Conservation (phyloP, 768 basidiomycete genomes). For the Leucocoprinus sp. region DNA sequence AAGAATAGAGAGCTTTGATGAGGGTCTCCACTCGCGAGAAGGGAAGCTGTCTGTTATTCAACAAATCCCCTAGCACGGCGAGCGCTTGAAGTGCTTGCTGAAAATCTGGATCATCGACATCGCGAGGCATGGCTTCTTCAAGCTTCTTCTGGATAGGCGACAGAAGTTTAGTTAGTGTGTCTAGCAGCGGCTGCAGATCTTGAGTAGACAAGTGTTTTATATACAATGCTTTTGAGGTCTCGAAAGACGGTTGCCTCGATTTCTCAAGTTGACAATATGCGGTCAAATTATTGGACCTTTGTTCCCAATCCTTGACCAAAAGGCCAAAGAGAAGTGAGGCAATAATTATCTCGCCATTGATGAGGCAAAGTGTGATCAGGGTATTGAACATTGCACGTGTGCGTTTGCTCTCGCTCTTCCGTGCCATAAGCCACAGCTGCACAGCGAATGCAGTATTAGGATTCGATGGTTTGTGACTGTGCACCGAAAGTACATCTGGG, state of each 20-base stretch:
- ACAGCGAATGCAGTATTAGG: slow-evolving; percentile 42
- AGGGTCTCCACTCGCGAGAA: slow-evolving; percentile 36
- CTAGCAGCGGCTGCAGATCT: not conserved
- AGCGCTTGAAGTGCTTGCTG: slow-evolving; percentile 47
- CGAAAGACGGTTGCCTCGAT: not conserved
- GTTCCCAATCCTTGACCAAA: slow-evolving; percentile 57
- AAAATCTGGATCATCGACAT: slow-evolving; percentile 26
- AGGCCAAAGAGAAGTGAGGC: slow-evolving; percentile 63
- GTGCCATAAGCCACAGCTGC: slow-evolving; percentile 42
- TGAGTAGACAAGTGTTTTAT: not conserved
- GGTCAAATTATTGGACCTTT: not conserved
- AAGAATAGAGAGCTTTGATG: slow-evolving; percentile 37
- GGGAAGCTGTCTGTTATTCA: slow-evolving; percentile 43
- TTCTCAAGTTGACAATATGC: not conserved
- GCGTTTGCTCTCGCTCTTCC: slow-evolving; percentile 45
- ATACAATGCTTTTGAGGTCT: slow-evolving; percentile 15
- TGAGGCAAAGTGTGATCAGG: slow-evolving; percentile 53
- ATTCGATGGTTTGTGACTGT: slow-evolving; percentile 27
- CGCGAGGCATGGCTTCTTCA: slow-evolving; percentile 14
- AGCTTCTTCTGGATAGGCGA: slow-evolving; percentile 1
- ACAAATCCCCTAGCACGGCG: slow-evolving; percentile 44
- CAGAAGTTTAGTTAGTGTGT: not conserved
- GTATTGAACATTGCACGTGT: slow-evolving; percentile 53
- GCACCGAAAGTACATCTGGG: slow-evolving; percentile 21
- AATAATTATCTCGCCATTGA: slow-evolving; percentile 77